Base-by-base conservation (phyloP, 306 rosid species). In the Prunus salicina region DNA sequence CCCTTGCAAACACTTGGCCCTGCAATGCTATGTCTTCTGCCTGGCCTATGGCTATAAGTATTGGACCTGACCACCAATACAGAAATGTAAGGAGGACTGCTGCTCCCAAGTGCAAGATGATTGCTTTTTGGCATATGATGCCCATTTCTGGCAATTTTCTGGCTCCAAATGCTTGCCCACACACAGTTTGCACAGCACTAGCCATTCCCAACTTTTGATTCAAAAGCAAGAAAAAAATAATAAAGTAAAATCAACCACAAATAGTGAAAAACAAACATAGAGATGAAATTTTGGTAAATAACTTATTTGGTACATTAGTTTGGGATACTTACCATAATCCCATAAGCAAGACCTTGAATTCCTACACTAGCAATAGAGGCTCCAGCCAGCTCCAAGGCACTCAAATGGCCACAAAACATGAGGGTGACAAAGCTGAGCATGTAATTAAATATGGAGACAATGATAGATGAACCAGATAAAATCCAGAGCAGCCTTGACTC, bases 151-250 rank as follows among this genome's bases (percentile, higher is more conserved):
- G 63, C 41, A 78, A 30, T 12, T 80, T 82, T 34, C 67, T 86
- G 5, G 97, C 94, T 15, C 97, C 97, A 45, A 79, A 89, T 9
- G 94, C 92, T 83, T 91, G 97, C 28, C 97, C 94, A 61, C 97
- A 91, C 34, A 89, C 87, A 8, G 97, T 91, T 77, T 89, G 91
- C 47, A 91, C 91, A 4, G 97, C 97, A 82, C 89, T 86, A 4
- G 97, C 93, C 97, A 91, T 89, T 1, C 97, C 97, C 58, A 88
- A 38, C 97, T 89, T 34, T 34, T 7, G 38, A n/a, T 7, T 55
- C 32, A 12, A 18, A 58, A 73, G 27, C 67, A 30, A 6, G 7
- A 34, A 56, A 13, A 5, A 25, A 24, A 24, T 24, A 24, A 24
- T 24, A 24, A 24, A 25, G 1, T 1, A 11, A 13, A 22, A 5